Evolutionary conservation across 1,284 basidiomycete species (phyloP).

Genomic region (Phlebopus sp.): DNA sequence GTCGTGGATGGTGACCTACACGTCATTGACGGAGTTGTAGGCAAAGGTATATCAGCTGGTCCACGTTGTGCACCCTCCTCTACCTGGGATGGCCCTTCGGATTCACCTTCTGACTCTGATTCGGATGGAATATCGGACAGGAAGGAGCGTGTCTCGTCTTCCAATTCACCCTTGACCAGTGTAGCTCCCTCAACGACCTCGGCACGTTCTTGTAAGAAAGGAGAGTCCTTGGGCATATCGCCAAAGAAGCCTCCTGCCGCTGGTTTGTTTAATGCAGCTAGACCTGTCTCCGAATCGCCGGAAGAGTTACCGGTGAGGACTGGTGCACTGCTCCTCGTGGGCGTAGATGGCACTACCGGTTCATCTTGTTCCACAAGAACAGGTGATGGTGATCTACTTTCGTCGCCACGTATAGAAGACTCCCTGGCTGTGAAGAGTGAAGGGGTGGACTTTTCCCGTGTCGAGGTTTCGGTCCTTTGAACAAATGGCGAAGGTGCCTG

Average conservation of each 20-base stretch:
- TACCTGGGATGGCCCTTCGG: conserved; percentile 22
- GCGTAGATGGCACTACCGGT: conserved; percentile 8
- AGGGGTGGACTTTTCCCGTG: neutral
- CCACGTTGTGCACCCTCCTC: conserved; percentile 25
- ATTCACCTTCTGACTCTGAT: conserved; percentile 12
- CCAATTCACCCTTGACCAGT: conserved; percentile 5
- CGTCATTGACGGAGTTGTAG: conserved; percentile 23
- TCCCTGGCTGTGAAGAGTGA: conserved; percentile 15
- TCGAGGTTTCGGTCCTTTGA: neutral
- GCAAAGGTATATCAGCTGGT: conserved; percentile 13
- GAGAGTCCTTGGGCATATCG: conserved; percentile 40
- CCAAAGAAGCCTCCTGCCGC: conserved; percentile 39
- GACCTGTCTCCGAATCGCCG: conserved; percentile 33
- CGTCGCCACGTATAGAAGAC: conserved; percentile 12
- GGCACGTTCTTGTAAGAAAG: conserved; percentile 45
- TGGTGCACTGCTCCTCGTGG: conserved; percentile 21
- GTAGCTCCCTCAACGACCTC: conserved; percentile 25
- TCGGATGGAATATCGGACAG: conserved; percentile 21
- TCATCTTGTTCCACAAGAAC: conserved; percentile 6
- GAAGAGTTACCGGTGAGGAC: conserved; percentile 35
- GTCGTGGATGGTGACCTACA: conserved; percentile 32
- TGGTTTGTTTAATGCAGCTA: conserved; percentile 38
- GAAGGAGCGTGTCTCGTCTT: conserved; percentile 19
- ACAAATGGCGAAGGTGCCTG: neutral
- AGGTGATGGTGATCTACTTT: conserved; percentile 32